These are phyloP conservation scores for Cercospora canescens DNA, from an alignment of 2,329 filamentous ascomycete species.

Conservation along the genomic window DNA sequence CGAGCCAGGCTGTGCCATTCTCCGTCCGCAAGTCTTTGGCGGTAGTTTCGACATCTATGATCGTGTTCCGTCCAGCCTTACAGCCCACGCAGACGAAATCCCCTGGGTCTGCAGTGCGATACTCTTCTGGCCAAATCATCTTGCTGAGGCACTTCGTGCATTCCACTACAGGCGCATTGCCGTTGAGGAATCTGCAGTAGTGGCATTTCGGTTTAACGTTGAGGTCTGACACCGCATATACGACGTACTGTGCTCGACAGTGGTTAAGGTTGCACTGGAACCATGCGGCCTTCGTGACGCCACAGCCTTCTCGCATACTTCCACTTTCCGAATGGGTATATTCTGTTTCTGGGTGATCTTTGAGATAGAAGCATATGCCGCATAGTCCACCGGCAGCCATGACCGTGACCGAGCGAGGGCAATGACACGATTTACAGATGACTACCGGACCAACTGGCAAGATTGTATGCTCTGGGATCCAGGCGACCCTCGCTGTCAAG, in stretches of 20 bases:
- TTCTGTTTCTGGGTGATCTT: slow-evolving; percentile 1
- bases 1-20: slow-evolving; percentile 14
- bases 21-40: slow-evolving; percentile 5
- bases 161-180: slow-evolving; percentile 9
- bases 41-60: slow-evolving; percentile 9
- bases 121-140: slow-evolving; percentile 20
- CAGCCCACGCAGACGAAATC: slow-evolving; percentile 15
- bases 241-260: slow-evolving; percentile 17
- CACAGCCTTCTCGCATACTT: background rate
- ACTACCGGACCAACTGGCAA: slow-evolving; percentile 13
- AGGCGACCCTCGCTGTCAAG: slow-evolving; percentile 12
- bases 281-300: background rate
- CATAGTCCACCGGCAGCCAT: slow-evolving; percentile 14
- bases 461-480: slow-evolving; percentile 7
- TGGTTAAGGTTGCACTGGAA: slow-evolving; percentile 9
- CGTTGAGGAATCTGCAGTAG: slow-evolving; percentile 10
- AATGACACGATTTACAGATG: slow-evolving; percentile 15
- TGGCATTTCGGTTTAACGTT: slow-evolving; percentile 20
- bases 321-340: background rate
- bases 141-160: slow-evolving; percentile 10
- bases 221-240: slow-evolving; percentile 8
- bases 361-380: slow-evolving; percentile 10
- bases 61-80: background rate
- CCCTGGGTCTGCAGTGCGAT: background rate
- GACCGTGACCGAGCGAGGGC: slow-evolving; percentile 14